Evolutionary conservation across 108 stramenopile genomes (phyloP), one percentile per base, ranked within the genome.

Genomic region (Nitzschia inconspicua): DNA sequence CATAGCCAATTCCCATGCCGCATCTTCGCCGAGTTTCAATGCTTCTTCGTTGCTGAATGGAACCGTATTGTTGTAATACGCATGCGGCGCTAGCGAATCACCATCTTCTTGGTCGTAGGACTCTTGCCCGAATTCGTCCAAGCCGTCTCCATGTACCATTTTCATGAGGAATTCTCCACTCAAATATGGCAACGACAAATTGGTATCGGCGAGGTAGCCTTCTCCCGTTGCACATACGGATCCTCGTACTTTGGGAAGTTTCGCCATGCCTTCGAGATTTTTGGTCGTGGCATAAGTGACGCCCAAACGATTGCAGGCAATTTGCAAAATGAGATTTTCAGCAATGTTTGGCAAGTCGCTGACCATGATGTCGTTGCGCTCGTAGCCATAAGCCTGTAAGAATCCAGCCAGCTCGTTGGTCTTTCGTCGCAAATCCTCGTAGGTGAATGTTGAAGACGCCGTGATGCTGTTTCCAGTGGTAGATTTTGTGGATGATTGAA

Each of bases 251-350:
- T 69, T 68, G 24, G 70, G 42, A 10, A 75, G 56, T 31, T 75
- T 70, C 0, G 55, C 55, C 61, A 79, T 63, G 1, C 41, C 55
- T 44, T 66, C 65, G 13, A 63, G 9, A 35, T 61, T 30, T 29
- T 75, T 75, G 16, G 65, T 51, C 7, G 78, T 79, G 1, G 44
- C 73, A 56, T 63, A 65, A 29, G 40, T 32, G 10, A 67, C 73
- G 13, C 78, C 78, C 22, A 79, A 42, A 34, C 65, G 44, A 35
- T 70, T 67, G 55, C 78, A 79, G 3, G 78, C 78, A 23, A 79
- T 30, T 42, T 79, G 78, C 2, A 75, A 23, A 22, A 75, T 34
- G 6, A 80, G 50, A 65, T 68, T 68, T 47, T 80, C 73, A 9
- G 66, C 32, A 3, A 56, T 56, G 44, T 80, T 80, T 4, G 73